Percentiles rank a stretch among this genome's conserved stretches.
phyloP scores from a whole-genome alignment of 805 yeast species.

The Starmerella sirachaensis region DNA sequence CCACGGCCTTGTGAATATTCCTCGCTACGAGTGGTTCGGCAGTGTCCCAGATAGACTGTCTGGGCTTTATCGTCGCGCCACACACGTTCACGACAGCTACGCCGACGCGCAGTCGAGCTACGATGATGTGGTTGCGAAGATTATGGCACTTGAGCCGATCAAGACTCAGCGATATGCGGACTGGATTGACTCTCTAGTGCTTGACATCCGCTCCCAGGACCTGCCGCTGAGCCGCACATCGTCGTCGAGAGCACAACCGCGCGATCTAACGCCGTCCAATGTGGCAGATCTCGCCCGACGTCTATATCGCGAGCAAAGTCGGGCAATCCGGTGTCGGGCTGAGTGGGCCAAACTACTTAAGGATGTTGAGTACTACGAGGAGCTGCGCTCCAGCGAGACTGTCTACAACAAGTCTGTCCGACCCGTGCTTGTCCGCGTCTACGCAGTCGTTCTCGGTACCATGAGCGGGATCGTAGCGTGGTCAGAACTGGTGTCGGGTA shows the following conservation, averaged over 20 bases:
- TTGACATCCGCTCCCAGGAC: conserved; percentile 28
- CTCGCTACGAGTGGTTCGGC: conserved; percentile 36
- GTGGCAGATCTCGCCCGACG: conserved; percentile 42
- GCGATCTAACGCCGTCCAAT: conserved; percentile 30
- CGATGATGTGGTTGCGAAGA: conserved; percentile 51
- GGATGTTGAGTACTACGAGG: conserved; percentile 45
- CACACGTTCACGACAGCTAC: conserved; percentile 44
- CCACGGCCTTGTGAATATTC: conserved; percentile 61
- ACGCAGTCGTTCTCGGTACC: conserved; percentile 34
- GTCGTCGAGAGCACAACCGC: conserved; percentile 17
- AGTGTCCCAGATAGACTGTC: conserved; percentile 31
- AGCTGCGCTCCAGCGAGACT: conserved; percentile 26
- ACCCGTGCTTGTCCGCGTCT: conserved; percentile 37
- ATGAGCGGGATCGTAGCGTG: conserved; percentile 49
- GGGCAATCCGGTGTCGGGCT: conserved; percentile 42
- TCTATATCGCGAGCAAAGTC: conserved; percentile 41
- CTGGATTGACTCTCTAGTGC: conserved; percentile 52
- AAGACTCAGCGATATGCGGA: conserved; percentile 41
- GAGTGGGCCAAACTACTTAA: conserved; percentile 43
- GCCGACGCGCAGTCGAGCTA: conserved; percentile 53
- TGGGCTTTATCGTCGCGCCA: conserved; percentile 42
- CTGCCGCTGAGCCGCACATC: conserved; percentile 17
- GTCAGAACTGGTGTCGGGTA: conserved; percentile 65
- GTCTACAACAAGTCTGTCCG: conserved; percentile 23
- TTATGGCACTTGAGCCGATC: conserved; percentile 39